These are phyloP conservation scores for Aspergillus japonicus DNA, from an alignment of 2,329 filamentous ascomycete genomes.

Conservation along the genomic window DNA sequence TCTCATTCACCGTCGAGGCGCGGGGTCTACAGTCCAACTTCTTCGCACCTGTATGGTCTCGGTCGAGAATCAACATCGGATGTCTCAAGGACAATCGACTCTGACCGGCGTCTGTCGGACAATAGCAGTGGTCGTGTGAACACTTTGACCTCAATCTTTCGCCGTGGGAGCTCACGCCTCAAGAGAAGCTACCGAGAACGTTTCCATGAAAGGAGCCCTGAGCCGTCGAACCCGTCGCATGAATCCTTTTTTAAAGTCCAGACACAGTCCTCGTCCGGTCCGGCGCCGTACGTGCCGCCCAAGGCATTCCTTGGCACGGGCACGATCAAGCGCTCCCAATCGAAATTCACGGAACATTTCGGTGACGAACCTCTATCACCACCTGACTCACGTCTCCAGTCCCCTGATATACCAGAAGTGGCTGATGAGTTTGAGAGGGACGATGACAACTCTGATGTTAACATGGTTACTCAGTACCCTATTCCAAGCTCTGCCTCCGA, in stretches of 20 bases:
- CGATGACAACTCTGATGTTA: constrained; percentile 13
- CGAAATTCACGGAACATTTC: constrained; percentile 87
- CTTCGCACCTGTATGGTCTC: constrained; percentile 54
- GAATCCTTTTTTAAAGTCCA: constrained; percentile 72
- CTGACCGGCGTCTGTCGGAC: constrained; percentile 56
- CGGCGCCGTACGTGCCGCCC: constrained; percentile 37
- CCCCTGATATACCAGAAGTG: constrained; percentile 62
- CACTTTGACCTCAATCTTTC: constrained; percentile 73
- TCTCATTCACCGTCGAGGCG: constrained; percentile 48
- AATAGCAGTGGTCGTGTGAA: constrained; percentile 47
- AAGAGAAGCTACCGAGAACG: constrained; percentile 55
- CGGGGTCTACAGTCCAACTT: constrained; percentile 49
- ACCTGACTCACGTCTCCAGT: constrained; percentile 76
- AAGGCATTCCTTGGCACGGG: constrained; percentile 50
- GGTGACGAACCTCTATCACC: constrained; percentile 85
- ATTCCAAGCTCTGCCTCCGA: constrained; percentile 29
- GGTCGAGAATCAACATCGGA: constrained; percentile 53
- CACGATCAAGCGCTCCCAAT: constrained; percentile 76
- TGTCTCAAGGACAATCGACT: constrained; percentile 53
- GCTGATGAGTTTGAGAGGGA: constrained; percentile 14
- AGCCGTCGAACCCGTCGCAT: constrained; percentile 88
- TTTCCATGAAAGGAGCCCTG: constrained; percentile 60
- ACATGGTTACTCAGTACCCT: constrained; percentile 21
- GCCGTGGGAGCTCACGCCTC: constrained; percentile 58
- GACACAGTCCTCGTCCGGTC: constrained; percentile 48